Base-by-base conservation (phyloP, 1,139 yeast genomes). In the Suhomyces terraborum region DNA sequence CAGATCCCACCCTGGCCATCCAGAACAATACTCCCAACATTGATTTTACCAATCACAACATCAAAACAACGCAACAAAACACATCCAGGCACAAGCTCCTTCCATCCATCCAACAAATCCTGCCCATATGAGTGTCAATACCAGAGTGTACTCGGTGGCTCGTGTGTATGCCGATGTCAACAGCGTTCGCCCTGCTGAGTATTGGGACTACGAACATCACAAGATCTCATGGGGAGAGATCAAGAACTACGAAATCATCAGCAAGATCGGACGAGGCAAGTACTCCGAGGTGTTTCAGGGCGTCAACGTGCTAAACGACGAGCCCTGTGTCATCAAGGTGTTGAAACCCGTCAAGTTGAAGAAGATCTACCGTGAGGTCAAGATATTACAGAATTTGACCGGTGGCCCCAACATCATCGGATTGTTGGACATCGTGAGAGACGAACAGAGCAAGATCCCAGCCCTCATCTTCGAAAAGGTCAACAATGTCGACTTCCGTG, bases 231-330 rank as follows among this genome's bases (percentile, higher is more conserved):
- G 93, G 93, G 88, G 89, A 8, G 66, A 75, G 30, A 84, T 86
- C 50, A 69, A 77, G 47, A 82, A 85, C 67, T 93, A 93, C 66
- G 99, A 94, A 66, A 88, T 94, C 49, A 80, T 89, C 42, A 78
- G 84, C 50, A 93, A 93, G 64, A 88, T 94, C 38, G 99, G 99
- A 21, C 80, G 98, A 47, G 98, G 99, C 38, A 93, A 93, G 68
- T 94, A 94, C 66, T 87, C 96, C 7, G 99, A 94, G 66, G 99
- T 95, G 30, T 94, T 94, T 62, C 84, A 78, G 67, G 94, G 84
- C 25, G 67, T 77, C 45, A 73, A 76, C 55, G 64, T 69, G 39
- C 48, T 66, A 47, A 66, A 70, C 53, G 70, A 67, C 48, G 75
- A 68, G 59, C 77, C 75, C 27, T 79, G 84, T 58, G 87, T 82